phyloP scores from a whole-genome alignment of 2,329 filamentous ascomycete species.

The Diaporthe vexans region DNA sequence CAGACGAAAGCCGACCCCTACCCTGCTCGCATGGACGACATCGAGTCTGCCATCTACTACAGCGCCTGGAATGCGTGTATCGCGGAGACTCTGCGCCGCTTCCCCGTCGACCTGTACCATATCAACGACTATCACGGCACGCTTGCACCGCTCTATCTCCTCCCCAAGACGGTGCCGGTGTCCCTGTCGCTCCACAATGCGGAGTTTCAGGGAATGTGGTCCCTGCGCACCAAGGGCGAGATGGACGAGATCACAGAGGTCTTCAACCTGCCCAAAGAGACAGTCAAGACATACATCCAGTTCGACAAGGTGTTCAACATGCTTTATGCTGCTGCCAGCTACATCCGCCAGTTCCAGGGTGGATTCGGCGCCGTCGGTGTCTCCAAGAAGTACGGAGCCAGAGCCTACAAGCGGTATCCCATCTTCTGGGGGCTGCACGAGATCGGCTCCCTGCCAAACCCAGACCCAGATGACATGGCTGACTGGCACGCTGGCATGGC shows the following conservation, averaged over 20 bases:
- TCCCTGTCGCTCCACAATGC: slow-evolving; percentile 77
- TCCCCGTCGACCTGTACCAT: slow-evolving; percentile 56
- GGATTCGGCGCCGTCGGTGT: slow-evolving; percentile 76
- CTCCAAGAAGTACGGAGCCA: slow-evolving; percentile 72
- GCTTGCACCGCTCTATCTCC: slow-evolving; percentile 72
- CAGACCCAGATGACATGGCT: slow-evolving; percentile 73
- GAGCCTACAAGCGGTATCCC: slow-evolving; percentile 68
- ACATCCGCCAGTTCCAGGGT: slow-evolving; percentile 73
- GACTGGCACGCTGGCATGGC: slow-evolving; percentile 68
- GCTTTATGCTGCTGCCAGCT: slow-evolving; percentile 72
- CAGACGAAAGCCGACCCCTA: slow-evolving; percentile 74
- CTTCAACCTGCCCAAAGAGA: slow-evolving; percentile 71
- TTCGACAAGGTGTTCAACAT: slow-evolving; percentile 77
- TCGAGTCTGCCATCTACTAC: slow-evolving; percentile 77
- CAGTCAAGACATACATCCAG: slow-evolving; percentile 72
- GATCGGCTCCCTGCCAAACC: slow-evolving; percentile 73
- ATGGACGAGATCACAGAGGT: slow-evolving; percentile 73
- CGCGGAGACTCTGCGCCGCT: slow-evolving; percentile 70
- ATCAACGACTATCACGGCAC: slow-evolving; percentile 56
- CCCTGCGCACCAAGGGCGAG: slow-evolving; percentile 71
- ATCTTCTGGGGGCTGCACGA: slow-evolving; percentile 76
- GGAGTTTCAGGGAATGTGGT: slow-evolving; percentile 77
- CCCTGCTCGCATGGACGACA: slow-evolving; percentile 75
- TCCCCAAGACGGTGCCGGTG: slow-evolving; percentile 72
- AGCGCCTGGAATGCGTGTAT: slow-evolving; percentile 79